A percentile compares a stretch with the other conserved stretches of the same genome.
Conservation (phyloP, 495 filamentous ascomycete species). For the Penicillium canariense region DNA sequence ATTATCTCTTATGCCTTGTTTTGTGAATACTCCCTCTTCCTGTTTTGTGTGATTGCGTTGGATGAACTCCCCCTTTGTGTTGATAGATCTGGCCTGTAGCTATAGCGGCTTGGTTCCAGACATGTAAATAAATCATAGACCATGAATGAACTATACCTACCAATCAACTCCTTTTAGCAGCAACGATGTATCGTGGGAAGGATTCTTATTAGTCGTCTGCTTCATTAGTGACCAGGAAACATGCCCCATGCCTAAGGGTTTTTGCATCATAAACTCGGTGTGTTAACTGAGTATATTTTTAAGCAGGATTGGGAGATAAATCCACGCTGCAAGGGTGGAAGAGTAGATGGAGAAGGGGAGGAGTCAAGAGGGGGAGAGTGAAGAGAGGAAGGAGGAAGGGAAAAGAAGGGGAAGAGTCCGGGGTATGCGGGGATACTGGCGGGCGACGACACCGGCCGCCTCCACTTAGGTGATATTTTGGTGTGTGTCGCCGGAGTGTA, state of each 20-base stretch:
- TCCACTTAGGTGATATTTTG: not conserved
- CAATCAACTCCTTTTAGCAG: too few species aligned
- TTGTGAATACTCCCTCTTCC: not conserved
- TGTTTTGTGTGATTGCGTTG: slow-evolving; percentile 9
- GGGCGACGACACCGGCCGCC: too few species aligned
- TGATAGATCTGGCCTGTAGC: slow-evolving; percentile 17
- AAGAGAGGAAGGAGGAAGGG: slow-evolving; percentile 1
- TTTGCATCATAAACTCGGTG: not conserved
- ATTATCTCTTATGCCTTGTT: slow-evolving; percentile 1
- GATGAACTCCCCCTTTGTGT: slow-evolving; percentile 24
- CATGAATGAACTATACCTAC: slow-evolving; percentile 19
- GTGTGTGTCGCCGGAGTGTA: too few species aligned
- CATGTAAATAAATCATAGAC: slow-evolving; percentile 34
- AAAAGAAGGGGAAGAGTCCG: slow-evolving; percentile 11
- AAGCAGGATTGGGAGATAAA: too few species aligned
- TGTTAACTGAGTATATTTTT: too few species aligned
- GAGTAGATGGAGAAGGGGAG: not conserved
- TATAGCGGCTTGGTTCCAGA: slow-evolving; percentile 2
- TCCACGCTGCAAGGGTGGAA: not conserved
- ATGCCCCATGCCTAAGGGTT: not conserved
- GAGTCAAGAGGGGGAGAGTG: not conserved
- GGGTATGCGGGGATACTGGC: slow-evolving; percentile 31
- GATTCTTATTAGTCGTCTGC: not conserved
- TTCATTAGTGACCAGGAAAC: not conserved
- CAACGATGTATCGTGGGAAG: too few species aligned